These are phyloP conservation scores for Chimonanthus salicifolius DNA, from an alignment of 164 flowering plant species.

Conservation along the genomic window DNA sequence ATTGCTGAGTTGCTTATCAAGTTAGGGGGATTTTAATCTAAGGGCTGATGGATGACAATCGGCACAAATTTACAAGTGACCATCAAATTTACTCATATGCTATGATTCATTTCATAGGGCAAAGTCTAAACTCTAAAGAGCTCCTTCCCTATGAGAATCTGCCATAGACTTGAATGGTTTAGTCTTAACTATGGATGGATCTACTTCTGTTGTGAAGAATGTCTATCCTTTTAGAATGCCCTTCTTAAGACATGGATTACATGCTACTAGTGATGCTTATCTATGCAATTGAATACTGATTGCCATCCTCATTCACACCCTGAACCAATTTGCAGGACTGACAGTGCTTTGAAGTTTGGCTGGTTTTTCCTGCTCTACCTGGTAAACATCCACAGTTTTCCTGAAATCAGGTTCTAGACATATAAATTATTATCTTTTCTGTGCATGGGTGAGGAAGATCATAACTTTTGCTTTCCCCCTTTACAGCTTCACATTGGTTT, in stretches of 20 bases:
- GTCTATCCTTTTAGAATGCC: too few species aligned
- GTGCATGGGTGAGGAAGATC: neutral
- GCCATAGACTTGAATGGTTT: too few species aligned
- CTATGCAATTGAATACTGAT: neutral
- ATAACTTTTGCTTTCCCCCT: conserved; percentile 6
- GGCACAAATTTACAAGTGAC: too few species aligned
- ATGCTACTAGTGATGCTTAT: neutral
- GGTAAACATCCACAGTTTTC: conserved; percentile 28
- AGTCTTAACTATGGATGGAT: too few species aligned
- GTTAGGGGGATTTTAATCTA: too few species aligned
- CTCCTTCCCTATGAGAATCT: too few species aligned
- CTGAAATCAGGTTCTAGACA: neutral
- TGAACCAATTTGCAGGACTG: conserved; percentile 53
- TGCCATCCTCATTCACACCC: neutral
- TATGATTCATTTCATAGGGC: too few species aligned
- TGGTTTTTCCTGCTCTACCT: conserved; percentile 76
- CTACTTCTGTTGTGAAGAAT: too few species aligned
- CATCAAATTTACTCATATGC: too few species aligned
- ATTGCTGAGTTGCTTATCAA: too few species aligned
- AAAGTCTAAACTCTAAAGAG: too few species aligned
- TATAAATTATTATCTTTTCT: neutral
- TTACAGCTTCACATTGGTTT: conserved; percentile 83
- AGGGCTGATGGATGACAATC: too few species aligned
- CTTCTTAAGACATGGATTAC: neutral
- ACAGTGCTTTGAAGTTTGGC: conserved; percentile 82